phyloP scores from a whole-genome alignment of 768 basidiomycete genomes.

The Hygrocybe punicea region DNA sequence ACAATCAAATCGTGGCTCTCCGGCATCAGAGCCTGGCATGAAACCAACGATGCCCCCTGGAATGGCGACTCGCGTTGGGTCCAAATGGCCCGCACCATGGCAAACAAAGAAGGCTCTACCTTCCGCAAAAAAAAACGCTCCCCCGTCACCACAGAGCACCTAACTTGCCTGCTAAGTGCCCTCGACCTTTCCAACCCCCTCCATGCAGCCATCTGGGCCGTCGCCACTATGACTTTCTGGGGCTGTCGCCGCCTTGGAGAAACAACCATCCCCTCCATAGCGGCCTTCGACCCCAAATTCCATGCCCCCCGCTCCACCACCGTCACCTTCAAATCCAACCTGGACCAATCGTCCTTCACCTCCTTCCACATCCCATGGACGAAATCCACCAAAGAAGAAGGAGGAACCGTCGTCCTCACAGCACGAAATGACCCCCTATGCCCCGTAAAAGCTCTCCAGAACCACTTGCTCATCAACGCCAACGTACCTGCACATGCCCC shows the following conservation, averaged over 20 bases:
- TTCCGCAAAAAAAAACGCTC: slow-evolving; percentile 19
- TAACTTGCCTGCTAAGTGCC: too few relatives aligned
- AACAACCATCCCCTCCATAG: too few relatives aligned
- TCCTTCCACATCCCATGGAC: slow-evolving; percentile 33
- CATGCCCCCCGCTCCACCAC: slow-evolving; percentile 3
- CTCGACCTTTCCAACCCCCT: slow-evolving; percentile 27
- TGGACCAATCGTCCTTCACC: neutral
- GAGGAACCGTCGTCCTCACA: too few relatives aligned
- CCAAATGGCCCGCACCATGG: too few relatives aligned
- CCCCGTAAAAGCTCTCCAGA: too few relatives aligned
- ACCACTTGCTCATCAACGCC: too few relatives aligned
- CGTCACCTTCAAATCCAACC: neutral
- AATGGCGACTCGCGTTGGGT: too few relatives aligned
- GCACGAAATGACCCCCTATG: too few relatives aligned
- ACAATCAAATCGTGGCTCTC: slow-evolving; percentile 36
- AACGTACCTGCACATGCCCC: too few relatives aligned
- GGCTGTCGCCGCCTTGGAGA: too few relatives aligned
- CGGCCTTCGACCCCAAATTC: slow-evolving; percentile 12
- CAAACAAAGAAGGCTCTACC: slow-evolving; percentile 29
- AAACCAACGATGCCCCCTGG: too few relatives aligned
- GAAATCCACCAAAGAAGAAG: slow-evolving; percentile 25
- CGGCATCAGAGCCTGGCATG: too few relatives aligned
- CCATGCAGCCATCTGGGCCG: slow-evolving; percentile 37
- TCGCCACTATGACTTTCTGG: slow-evolving; percentile 19
- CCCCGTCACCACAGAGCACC: slow-evolving; percentile 37